phyloP scores from a whole-genome alignment of 2,329 filamentous ascomycete species.

The Nannizzia gypsea region DNA sequence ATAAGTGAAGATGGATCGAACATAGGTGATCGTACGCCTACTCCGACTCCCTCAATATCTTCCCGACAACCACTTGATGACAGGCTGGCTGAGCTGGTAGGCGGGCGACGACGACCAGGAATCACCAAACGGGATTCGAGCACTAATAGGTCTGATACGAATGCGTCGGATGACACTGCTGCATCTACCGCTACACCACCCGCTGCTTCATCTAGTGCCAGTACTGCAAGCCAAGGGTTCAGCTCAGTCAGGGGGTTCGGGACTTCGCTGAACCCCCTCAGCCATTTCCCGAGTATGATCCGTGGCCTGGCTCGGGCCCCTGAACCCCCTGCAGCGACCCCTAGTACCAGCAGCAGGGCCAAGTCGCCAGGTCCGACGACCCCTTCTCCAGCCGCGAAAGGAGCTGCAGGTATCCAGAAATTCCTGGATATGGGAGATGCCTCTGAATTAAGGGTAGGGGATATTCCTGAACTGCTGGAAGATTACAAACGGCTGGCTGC shows the following conservation, averaged over 20 bases:
- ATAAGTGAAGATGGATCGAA: slow-evolving; percentile 43
- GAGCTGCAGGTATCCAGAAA: slow-evolving; percentile 53
- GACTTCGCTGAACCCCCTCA: slow-evolving; percentile 71
- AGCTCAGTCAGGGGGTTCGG: slow-evolving; percentile 74
- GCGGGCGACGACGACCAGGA: slow-evolving; percentile 50
- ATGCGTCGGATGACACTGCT: slow-evolving; percentile 15
- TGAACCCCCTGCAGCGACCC: slow-evolving; percentile 31
- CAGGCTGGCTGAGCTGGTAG: slow-evolving; percentile 58
- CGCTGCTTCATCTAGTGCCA: slow-evolving; percentile 19
- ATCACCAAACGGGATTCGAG: slow-evolving; percentile 59
- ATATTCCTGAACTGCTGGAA: slow-evolving; percentile 57
- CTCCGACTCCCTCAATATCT: slow-evolving; percentile 21
- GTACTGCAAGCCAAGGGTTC: slow-evolving; percentile 47
- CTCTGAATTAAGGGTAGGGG: slow-evolving; percentile 58
- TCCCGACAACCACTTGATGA: slow-evolving; percentile 44
- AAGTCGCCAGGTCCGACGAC: neutral
- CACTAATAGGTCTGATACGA: slow-evolving; percentile 31
- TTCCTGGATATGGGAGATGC: slow-evolving; percentile 63
- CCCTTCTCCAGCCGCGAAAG: slow-evolving; percentile 12
- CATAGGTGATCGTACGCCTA: slow-evolving; percentile 29
- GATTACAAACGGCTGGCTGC: slow-evolving; percentile 64
- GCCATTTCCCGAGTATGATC: slow-evolving; percentile 64
- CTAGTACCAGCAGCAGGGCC: neutral
- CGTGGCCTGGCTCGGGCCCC: slow-evolving; percentile 54
- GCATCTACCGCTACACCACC: slow-evolving; percentile 18